Evolutionary conservation across 495 filamentous ascomycete genomes (phyloP).

Genomic region (Xeromyces bisporus): DNA sequence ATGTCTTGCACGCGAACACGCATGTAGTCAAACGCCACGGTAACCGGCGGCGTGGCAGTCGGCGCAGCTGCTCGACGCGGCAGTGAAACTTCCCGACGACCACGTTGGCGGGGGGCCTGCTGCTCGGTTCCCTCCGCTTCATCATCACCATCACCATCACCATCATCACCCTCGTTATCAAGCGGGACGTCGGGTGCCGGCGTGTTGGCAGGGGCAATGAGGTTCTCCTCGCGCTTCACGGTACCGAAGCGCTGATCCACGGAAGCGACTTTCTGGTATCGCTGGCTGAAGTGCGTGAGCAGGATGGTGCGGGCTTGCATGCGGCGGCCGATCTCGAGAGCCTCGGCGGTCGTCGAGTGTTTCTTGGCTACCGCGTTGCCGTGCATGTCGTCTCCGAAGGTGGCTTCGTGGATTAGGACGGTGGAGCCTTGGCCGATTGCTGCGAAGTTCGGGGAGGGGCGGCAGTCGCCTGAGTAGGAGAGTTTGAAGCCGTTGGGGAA

Average conservation of each 20-base stretch:
- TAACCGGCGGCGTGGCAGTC: constrained; percentile 28
- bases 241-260: constrained; percentile 8
- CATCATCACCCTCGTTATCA: constrained; percentile 14
- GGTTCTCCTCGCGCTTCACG: constrained; percentile 12
- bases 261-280: constrained; percentile 64
- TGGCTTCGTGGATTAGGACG: constrained; percentile 85
- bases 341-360: constrained; percentile 74
- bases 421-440: constrained; percentile 56
- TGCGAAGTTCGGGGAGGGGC: constrained; percentile 54
- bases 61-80: neutral
- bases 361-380: constrained; percentile 75
- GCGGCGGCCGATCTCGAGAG: constrained; percentile 51
- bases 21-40: constrained; percentile 86
- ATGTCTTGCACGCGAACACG: constrained; percentile 67
- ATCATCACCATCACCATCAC: too few species aligned
- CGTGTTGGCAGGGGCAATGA: constrained; percentile 1
- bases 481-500: constrained; percentile 70
- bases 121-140: too few species aligned
- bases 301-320: constrained; percentile 67
- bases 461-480: constrained; percentile 83
- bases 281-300: constrained; percentile 86
- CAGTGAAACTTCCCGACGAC: neutral
- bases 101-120: neutral
- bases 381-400: constrained; percentile 69
- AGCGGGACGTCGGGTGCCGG: constrained; percentile 15